Percentiles rank a stretch among this genome's conserved stretches.
These are phyloP conservation scores for Carex kokanica DNA, from an alignment of 176 grass and related monocot species.

Conservation along the genomic window DNA sequence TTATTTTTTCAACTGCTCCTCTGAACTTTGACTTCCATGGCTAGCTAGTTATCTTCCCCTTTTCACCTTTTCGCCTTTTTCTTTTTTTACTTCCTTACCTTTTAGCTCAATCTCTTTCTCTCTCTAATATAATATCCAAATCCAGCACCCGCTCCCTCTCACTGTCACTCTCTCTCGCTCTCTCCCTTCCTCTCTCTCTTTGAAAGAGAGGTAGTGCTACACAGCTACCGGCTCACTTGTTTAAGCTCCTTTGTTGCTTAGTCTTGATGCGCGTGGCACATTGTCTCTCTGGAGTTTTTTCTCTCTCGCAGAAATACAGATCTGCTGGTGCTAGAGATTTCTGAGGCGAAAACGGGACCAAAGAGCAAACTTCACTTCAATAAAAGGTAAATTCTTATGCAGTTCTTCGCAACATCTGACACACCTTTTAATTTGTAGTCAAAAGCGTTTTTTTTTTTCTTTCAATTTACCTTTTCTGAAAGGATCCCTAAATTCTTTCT, in stretches of 20 bases:
- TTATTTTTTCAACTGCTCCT: constrained; percentile 16
- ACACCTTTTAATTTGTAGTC: neutral
- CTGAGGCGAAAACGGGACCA: neutral
- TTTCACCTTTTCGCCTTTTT: neutral
- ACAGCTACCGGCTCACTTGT: neutral
- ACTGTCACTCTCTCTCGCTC: neutral
- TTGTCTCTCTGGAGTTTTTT: neutral
- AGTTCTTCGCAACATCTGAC: neutral
- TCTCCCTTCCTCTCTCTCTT: neutral
- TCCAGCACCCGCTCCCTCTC: neutral
- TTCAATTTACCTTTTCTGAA: constrained; percentile 9
- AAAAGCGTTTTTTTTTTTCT: neutral
- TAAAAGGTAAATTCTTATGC: constrained; percentile 9
- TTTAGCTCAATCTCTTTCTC: neutral
- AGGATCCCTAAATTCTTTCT: neutral
- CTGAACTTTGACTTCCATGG: constrained; percentile 20
- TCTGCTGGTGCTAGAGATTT: constrained; percentile 14
- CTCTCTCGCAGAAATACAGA: neutral
- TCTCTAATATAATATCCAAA: neutral
- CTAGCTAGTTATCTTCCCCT: neutral
- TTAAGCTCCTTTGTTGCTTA: neutral
- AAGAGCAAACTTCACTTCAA: neutral
- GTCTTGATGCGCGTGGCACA: neutral
- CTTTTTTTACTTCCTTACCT: neutral
- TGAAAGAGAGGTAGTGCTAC: constrained; percentile 20